These are phyloP conservation scores for Patellifolia procumbens DNA, from an alignment of 179 eudicot genomes.

Conservation along the genomic window DNA sequence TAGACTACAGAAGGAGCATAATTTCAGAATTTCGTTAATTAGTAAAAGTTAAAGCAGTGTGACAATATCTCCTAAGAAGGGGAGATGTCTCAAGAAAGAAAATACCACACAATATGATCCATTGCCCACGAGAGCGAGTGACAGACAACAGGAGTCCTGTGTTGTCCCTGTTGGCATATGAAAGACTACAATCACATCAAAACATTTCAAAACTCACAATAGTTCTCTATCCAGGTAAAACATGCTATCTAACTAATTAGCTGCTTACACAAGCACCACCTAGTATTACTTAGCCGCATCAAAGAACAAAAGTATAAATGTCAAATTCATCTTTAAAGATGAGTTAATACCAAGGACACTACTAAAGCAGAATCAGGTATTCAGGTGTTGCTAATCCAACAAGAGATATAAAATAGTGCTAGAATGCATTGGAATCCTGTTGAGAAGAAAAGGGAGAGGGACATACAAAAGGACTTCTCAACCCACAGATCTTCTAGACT, in stretches of 20 bases:
- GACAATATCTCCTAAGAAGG: not conserved
- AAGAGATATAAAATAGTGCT: not conserved
- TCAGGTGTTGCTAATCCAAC: not conserved
- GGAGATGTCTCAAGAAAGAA: not conserved
- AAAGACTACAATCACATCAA: conserved; percentile 2
- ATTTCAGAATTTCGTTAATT: not conserved
- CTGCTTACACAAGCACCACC: not conserved
- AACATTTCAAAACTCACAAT: not conserved
- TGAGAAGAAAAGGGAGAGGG: not conserved
- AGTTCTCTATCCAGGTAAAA: not conserved
- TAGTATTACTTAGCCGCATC: not conserved
- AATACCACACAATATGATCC: not conserved
- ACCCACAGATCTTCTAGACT: not conserved
- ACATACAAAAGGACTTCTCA: not conserved
- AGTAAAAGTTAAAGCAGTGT: not conserved
- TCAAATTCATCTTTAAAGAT: not conserved
- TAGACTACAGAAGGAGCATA: not conserved
- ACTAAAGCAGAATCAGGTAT: not conserved
- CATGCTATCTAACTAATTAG: not conserved
- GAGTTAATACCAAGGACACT: not conserved
- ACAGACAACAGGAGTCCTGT: not conserved
- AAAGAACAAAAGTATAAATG: not conserved
- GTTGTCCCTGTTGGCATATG: not conserved
- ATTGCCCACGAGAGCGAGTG: not conserved
- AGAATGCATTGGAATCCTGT: not conserved